phyloP scores from a whole-genome alignment of 2,329 filamentous ascomycete species.

The Hysterium pulicare region DNA sequence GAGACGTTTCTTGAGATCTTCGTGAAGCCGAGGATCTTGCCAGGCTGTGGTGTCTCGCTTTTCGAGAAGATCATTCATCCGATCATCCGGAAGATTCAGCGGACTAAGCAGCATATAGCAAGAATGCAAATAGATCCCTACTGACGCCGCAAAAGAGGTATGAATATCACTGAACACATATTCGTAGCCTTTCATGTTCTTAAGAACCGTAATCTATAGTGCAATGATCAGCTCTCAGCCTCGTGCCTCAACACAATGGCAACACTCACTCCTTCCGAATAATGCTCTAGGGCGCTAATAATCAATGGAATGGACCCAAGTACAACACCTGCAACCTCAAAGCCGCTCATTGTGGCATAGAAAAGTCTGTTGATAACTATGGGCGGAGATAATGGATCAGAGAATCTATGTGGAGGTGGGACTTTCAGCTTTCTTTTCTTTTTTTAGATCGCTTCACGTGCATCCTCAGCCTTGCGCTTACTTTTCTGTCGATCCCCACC shows the following conservation, averaged over 20 bases:
- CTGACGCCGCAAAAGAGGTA: constrained; percentile 2
- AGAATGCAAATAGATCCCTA: constrained; percentile 7
- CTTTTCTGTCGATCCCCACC: no score
- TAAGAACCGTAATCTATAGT: constrained; percentile 7
- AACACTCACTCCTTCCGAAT: constrained; percentile 7
- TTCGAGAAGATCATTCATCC: constrained; percentile 7
- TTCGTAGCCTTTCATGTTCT: constrained; percentile 10
- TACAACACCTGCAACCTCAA: constrained; percentile 15
- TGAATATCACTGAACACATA: constrained; percentile 7
- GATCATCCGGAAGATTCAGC: constrained; percentile 7
- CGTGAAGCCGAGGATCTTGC: background rate
- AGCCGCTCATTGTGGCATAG: constrained; percentile 9
- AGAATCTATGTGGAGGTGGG: background rate
- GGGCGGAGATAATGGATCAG: background rate
- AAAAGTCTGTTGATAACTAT: background rate
- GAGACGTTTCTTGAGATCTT: constrained; percentile 2
- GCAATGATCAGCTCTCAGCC: background rate
- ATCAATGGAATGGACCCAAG: constrained; percentile 15
- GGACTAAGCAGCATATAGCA: constrained; percentile 10
- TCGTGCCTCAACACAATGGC: no score
- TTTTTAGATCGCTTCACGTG: background rate
- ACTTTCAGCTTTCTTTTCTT: background rate
- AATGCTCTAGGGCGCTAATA: constrained; percentile 9
- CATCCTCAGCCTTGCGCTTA: background rate
- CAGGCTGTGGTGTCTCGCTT: constrained; percentile 4